Evolutionary conservation across 768 basidiomycete genomes (phyloP).

Genomic region (Leccinum variicolor): DNA sequence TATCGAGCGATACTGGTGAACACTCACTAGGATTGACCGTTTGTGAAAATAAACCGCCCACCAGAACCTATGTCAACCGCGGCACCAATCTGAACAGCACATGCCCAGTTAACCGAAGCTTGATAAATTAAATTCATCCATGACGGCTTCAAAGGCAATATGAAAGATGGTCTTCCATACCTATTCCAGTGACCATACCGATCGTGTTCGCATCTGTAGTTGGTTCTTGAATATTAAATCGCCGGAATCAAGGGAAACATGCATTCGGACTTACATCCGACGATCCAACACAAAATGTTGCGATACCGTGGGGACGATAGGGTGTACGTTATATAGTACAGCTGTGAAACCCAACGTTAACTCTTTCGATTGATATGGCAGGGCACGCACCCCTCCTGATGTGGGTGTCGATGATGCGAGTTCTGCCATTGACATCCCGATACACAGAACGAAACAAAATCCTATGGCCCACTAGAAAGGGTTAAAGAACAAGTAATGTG

Average conservation of each 20-base stretch:
- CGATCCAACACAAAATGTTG: conserved; percentile 63
- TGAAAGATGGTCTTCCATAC: conserved; percentile 4
- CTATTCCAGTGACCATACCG: conserved; percentile 41
- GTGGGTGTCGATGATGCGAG: conserved; percentile 38
- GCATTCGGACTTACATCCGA: conserved; percentile 17
- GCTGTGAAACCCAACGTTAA: conserved; percentile 21
- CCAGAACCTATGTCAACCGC: conserved; percentile 55
- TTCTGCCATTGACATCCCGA: conserved; percentile 38
- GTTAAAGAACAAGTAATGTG: not conserved
- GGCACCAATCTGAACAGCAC: conserved; percentile 59
- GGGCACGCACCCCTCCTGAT: conserved; percentile 27
- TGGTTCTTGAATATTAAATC: not conserved
- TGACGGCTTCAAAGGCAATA: not conserved
- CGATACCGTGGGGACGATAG: conserved; percentile 52
- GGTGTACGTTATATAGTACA: conserved; percentile 65
- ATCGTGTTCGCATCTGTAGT: conserved; percentile 45
- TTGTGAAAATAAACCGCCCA: conserved; percentile 33
- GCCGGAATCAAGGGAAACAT: not conserved
- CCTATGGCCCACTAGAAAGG: conserved; percentile 32
- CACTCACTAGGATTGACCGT: conserved; percentile 43
- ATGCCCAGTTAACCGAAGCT: conserved; percentile 63
- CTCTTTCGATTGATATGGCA: not conserved
- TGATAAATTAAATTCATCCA: conserved; percentile 16
- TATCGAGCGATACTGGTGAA: conserved; percentile 19
- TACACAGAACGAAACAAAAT: conserved; percentile 33